These are phyloP conservation scores for Triticum monococcum DNA, from an alignment of 176 grass and related monocot genomes.

Conservation along the genomic window DNA sequence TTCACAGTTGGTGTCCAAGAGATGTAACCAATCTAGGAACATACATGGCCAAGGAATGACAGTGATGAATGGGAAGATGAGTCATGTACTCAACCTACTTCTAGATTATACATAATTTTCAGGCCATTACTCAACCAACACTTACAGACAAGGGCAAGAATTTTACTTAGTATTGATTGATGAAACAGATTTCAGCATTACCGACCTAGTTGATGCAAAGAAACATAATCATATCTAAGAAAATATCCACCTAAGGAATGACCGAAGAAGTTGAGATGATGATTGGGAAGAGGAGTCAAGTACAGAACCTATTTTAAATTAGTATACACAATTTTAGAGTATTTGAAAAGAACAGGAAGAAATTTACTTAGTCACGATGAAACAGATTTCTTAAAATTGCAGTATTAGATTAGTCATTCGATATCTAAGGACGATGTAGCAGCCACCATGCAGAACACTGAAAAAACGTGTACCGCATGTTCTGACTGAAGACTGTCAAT, in stretches of 20 bases:
- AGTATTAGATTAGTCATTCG: background rate
- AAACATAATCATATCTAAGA: background rate
- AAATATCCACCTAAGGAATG: background rate
- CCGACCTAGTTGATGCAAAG: background rate
- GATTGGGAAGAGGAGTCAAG: background rate
- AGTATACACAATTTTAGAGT: background rate
- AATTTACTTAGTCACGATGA: background rate
- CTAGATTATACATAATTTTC: background rate
- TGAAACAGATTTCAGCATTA: background rate
- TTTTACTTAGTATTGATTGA: background rate
- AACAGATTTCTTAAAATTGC: background rate
- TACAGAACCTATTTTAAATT: background rate
- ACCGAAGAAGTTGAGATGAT: background rate
- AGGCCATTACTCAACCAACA: background rate
- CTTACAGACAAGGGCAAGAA: background rate
- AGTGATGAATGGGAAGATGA: background rate
- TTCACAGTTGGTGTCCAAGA: background rate
- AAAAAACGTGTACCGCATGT: constrained; percentile 11
- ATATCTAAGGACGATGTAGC: background rate
- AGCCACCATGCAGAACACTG: constrained; percentile 6
- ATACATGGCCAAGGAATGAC: background rate
- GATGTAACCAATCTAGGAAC: background rate
- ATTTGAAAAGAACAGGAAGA: background rate
- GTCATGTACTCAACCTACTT: background rate
- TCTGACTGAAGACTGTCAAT: background rate